These are phyloP conservation scores for Moesziomyces sp. DNA, from an alignment of 1,284 basidiomycete species.

Conservation along the genomic window DNA sequence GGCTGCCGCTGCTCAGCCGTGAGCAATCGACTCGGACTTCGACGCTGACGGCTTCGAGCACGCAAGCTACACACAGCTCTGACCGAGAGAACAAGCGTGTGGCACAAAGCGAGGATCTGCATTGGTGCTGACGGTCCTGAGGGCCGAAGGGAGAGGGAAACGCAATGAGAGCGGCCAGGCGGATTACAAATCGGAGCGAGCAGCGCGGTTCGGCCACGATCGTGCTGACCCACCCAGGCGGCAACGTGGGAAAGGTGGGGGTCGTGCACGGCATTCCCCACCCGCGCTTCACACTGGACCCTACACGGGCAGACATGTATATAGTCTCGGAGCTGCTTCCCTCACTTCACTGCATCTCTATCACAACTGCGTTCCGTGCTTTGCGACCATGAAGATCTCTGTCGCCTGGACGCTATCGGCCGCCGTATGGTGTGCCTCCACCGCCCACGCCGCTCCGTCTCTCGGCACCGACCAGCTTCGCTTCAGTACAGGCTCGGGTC, in stretches of 20 bases:
- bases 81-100: too few relatives aligned
- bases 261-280: not conserved
- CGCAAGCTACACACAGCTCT: too few relatives aligned
- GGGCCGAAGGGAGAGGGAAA: too few relatives aligned
- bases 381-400: slow-evolving; percentile 22
- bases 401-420: slow-evolving; percentile 9
- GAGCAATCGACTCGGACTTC: too few relatives aligned
- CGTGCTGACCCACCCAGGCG: slow-evolving; percentile 1
- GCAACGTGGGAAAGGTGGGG: not conserved
- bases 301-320: not conserved
- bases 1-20: too few relatives aligned
- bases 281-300: not conserved
- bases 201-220: slow-evolving; percentile 10
- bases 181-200: slow-evolving; percentile 33
- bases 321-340: slow-evolving; percentile 1
- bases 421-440: slow-evolving; percentile 14
- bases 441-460: slow-evolving; percentile 22
- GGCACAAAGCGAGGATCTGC: too few relatives aligned
- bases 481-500: slow-evolving; percentile 17
- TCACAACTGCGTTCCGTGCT: too few relatives aligned
- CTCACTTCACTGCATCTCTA: not conserved
- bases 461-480: slow-evolving; percentile 21
- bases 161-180: too few relatives aligned
- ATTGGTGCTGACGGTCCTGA: too few relatives aligned
- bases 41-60: too few relatives aligned